These are phyloP conservation scores for Colletotrichum abscissum DNA, from an alignment of 2,329 filamentous ascomycete species.

Conservation along the genomic window DNA sequence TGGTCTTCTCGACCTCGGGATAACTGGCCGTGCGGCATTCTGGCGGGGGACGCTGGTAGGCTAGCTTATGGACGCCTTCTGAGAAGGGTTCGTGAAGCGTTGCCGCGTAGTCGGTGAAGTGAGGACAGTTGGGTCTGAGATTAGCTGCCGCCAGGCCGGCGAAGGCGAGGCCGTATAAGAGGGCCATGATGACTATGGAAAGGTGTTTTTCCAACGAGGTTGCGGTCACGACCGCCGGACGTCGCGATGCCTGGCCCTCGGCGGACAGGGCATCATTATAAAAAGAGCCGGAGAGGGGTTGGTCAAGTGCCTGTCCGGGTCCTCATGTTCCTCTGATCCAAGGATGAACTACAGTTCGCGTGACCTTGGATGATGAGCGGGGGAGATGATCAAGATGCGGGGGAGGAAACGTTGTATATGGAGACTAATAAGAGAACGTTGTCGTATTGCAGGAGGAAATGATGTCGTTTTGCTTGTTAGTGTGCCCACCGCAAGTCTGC, in stretches of 20 bases:
- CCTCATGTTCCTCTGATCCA: slow-evolving; percentile 6
- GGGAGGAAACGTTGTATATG: slow-evolving; percentile 23
- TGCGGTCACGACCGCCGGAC: slow-evolving; percentile 10
- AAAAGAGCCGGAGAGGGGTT: not conserved
- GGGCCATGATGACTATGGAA: not conserved
- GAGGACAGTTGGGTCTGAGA: slow-evolving; percentile 45
- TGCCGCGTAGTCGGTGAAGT: slow-evolving; percentile 48
- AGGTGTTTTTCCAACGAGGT: not conserved
- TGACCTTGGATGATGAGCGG: slow-evolving; percentile 22
- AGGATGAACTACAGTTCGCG: slow-evolving; percentile 14
- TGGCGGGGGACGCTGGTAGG: slow-evolving; percentile 81
- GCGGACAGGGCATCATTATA: slow-evolving; percentile 22
- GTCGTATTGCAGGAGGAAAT: slow-evolving; percentile 28
- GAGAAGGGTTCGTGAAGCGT: slow-evolving; percentile 76
- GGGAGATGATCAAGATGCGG: slow-evolving; percentile 14
- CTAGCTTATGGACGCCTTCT: slow-evolving; percentile 78
- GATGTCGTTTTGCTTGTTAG: slow-evolving; percentile 21
- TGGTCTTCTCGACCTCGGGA: slow-evolving; percentile 79
- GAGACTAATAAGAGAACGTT: not conserved
- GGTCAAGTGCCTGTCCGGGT: not conserved
- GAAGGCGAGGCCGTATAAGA: slow-evolving; percentile 3
- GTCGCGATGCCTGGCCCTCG: not conserved
- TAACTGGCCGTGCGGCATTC: slow-evolving; percentile 87
- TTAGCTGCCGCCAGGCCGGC: slow-evolving; percentile 35
- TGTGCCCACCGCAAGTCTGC: not conserved